Evolutionary conservation across 2,329 filamentous ascomycete genomes (phyloP), one percentile per base, ranked within the genome.

Genomic region (Atkinsonella hypoxylon): DNA sequence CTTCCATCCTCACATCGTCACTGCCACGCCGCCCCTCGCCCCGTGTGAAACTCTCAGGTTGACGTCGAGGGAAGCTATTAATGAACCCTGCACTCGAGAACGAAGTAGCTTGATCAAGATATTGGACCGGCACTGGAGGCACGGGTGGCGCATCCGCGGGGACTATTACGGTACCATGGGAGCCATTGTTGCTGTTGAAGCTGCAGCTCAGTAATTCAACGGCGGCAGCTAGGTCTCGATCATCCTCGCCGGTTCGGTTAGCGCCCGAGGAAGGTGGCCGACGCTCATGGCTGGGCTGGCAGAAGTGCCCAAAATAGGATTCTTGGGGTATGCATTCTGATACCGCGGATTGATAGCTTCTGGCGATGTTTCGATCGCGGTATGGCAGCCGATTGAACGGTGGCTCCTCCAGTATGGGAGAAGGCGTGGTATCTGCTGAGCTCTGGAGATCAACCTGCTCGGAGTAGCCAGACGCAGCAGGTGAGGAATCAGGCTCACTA

Each of bases 371-470:
- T 59, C 79, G 84, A 58, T 74, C 68, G 55, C 72, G 68, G 58
- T 77, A 76, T 15, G 70, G 70, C 48, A 69, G 66, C 49, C 73
- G 77, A 50, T 76, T 70, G 32, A 77, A 70, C 56, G 71, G 70
- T 56, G 82, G 76, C 49, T 78, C 76, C 52, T 91, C 87, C 55
- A 76, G 71, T 59, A 84, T 81, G 18, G 91, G 91, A 49, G 91
- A 90, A 44, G 93, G 93, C 15, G 91, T 96, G 45, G 90, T 97
- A 64, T 95, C 89, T 39, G 85, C 83, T 48, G 91, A 97, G 72
- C 89, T 95, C 61, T 83, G 77, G 49, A 81, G 79, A 51, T 88
- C 86, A 59, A 84, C 83, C 49, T 78, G 82, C 51, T 91, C 89
- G 26, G 87, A 94, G 49, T 84, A 88, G 26, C 82, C 83, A 31